Evolutionary conservation across 495 filamentous ascomycete genomes (phyloP).

Genomic region (Pyrenopolyporus hunteri): DNA sequence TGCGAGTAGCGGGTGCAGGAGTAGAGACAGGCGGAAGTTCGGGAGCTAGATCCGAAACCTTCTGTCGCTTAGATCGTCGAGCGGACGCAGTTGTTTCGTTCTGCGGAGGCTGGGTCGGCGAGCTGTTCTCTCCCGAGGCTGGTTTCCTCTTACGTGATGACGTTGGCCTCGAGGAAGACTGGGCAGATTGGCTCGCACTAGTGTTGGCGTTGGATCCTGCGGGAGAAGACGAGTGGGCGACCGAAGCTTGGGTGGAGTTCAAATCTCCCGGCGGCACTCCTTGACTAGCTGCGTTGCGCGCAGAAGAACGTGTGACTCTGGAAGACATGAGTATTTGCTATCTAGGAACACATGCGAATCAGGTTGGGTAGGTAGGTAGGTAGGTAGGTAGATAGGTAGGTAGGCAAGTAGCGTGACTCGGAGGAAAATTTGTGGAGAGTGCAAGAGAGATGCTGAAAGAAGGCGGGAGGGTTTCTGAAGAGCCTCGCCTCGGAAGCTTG

Average conservation of each 20-base stretch:
- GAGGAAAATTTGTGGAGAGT: constrained; percentile 8
- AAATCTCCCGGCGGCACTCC: constrained; percentile 57
- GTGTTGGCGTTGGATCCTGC: constrained; percentile 41
- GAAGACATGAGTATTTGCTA: constrained; percentile 71
- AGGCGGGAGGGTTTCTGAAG: constrained; percentile 10
- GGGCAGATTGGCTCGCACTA: constrained; percentile 42
- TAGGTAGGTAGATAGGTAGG: background rate
- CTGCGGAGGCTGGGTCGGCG: constrained; percentile 36
- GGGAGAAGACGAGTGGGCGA: constrained; percentile 51
- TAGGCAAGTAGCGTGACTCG: constrained; percentile 8
- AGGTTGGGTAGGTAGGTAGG: background rate
- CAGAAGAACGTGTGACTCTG: constrained; percentile 82
- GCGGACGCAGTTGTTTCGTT: constrained; percentile 44
- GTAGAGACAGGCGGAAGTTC: constrained; percentile 36
- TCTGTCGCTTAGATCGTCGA: constrained; percentile 63
- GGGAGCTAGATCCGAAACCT: constrained; percentile 33
- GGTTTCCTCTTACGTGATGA: constrained; percentile 51
- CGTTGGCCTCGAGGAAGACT: constrained; percentile 47
- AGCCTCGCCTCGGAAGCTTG: constrained; percentile 29
- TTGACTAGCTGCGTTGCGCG: constrained; percentile 71
- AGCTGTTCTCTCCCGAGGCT: constrained; percentile 35
- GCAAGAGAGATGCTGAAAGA: constrained; percentile 5
- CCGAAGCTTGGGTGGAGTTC: constrained; percentile 38
- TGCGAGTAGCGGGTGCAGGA: constrained; percentile 56
- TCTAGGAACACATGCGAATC: constrained; percentile 8